phyloP scores from a whole-genome alignment of 2,329 filamentous ascomycete species.

The Simplicillium aogashimaense region DNA sequence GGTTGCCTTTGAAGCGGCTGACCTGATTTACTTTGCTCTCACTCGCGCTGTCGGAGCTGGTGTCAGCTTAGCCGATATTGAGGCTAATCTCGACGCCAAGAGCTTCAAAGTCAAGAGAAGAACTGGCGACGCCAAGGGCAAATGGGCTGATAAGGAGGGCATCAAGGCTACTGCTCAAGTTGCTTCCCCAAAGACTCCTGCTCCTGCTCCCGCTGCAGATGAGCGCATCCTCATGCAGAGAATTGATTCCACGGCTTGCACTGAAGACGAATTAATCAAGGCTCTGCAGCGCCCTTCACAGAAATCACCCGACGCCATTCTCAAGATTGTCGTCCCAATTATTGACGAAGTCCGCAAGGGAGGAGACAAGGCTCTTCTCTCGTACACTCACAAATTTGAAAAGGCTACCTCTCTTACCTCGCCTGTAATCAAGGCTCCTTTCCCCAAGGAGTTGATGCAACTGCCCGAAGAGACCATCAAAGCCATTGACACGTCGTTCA shows the following conservation, averaged over 20 bases:
- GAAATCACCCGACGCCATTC: conserved; percentile 86
- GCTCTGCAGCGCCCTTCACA: conserved; percentile 84
- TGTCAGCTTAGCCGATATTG: conserved; percentile 79
- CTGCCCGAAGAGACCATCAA: conserved; percentile 73
- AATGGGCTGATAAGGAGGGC: conserved; percentile 78
- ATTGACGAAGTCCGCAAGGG: conserved; percentile 75
- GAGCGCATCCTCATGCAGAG: conserved; percentile 73
- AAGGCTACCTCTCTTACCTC: conserved; percentile 86
- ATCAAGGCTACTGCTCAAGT: conserved; percentile 34
- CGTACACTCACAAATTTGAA: conserved; percentile 97
- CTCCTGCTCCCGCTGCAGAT: conserved; percentile 23
- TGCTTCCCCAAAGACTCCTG: conserved; percentile 22
- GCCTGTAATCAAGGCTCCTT: conserved; percentile 82
- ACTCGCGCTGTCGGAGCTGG: conserved; percentile 81
- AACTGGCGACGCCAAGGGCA: conserved; percentile 87
- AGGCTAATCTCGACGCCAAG: conserved; percentile 88
- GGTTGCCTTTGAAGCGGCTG: conserved; percentile 87
- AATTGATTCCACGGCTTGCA: conserved; percentile 57
- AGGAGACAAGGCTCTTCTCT: conserved; percentile 80
- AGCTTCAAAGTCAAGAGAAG: conserved; percentile 90
- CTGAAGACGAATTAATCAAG: conserved; percentile 56
- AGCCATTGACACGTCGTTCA: conserved; percentile 88
- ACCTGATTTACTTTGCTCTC: conserved; percentile 91
- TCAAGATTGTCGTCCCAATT: conserved; percentile 84
- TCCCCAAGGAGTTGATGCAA: conserved; percentile 76